Conservation (phyloP, 768 basidiomycete genomes). For the Tremella fuciformis region DNA sequence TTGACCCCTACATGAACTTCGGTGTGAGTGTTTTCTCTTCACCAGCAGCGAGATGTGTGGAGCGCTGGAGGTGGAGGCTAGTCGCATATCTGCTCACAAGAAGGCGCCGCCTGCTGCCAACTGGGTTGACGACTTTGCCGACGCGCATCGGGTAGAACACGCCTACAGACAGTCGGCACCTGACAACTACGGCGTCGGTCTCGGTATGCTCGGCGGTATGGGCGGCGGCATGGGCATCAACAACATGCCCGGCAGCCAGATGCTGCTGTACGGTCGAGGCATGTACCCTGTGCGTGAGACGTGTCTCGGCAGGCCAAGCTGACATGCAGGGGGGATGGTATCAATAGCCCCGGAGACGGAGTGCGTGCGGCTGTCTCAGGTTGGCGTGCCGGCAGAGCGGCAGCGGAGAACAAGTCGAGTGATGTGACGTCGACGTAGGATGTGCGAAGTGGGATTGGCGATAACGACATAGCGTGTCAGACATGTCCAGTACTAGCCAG, state of each 20-base stretch:
- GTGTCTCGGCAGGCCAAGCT: constrained; percentile 1
- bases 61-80: neutral
- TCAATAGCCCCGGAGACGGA: neutral
- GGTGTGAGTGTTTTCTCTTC: neutral
- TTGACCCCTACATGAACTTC: constrained; percentile 24
- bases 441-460: neutral
- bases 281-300: constrained; percentile 15
- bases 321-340: constrained; percentile 18
- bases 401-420: too few species aligned
- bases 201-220: constrained; percentile 30
- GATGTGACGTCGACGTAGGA: neutral
- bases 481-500: too few species aligned
- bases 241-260: constrained; percentile 40
- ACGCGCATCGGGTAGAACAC: constrained; percentile 46
- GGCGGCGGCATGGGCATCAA: constrained; percentile 41
- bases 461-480: too few species aligned
- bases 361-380: neutral
- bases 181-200: constrained; percentile 40
- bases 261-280: constrained; percentile 39
- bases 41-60: neutral
- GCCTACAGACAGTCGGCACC: constrained; percentile 41
- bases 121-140: constrained; percentile 39
- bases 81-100: neutral
- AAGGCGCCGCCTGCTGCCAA: constrained; percentile 42
- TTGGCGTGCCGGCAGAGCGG: neutral